A percentile compares a stretch with the other conserved stretches of the same genome.
These are phyloP conservation scores for Capsicum baccatum DNA, from an alignment of 257 asterid species.

Conservation along the genomic window DNA sequence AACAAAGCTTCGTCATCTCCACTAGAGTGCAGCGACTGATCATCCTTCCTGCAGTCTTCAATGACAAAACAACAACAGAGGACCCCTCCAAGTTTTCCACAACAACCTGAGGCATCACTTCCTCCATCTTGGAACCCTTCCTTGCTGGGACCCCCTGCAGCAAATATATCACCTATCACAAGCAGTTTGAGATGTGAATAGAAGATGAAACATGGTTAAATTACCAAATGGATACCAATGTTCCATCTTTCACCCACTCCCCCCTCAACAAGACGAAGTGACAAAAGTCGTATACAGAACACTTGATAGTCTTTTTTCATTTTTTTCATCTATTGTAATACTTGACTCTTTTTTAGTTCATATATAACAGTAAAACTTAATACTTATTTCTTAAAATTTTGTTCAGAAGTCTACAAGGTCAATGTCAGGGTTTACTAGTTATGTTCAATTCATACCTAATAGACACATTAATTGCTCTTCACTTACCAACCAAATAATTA, in stretches of 20 bases:
- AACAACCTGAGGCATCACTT: constrained; percentile 50
- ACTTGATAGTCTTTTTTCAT: neutral
- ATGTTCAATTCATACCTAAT: constrained; percentile 19
- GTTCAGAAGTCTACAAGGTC: constrained; percentile 10
- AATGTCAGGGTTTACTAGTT: constrained; percentile 24
- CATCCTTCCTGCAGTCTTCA: constrained; percentile 83
- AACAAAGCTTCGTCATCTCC: constrained; percentile 91
- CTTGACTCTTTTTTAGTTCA: neutral
- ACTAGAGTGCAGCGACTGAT: constrained; percentile 50
- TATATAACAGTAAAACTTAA: neutral
- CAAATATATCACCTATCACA: constrained; percentile 55
- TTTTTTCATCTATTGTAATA: neutral
- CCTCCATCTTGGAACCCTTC: constrained; percentile 58
- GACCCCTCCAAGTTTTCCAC: constrained; percentile 66
- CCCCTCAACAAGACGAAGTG: neutral
- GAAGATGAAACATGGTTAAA: constrained; percentile 19
- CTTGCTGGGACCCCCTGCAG: constrained; percentile 67
- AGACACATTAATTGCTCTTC: constrained; percentile 17
- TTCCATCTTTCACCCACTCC: neutral
- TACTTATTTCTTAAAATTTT: neutral
- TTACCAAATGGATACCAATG: constrained; percentile 22
- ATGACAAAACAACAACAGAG: constrained; percentile 71
- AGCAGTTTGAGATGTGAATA: constrained; percentile 35
- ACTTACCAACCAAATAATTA: neutral
- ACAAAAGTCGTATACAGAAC: neutral